Base-by-base conservation (phyloP, 2,329 filamentous ascomycete species). In the Colletotrichum theobromicola region DNA sequence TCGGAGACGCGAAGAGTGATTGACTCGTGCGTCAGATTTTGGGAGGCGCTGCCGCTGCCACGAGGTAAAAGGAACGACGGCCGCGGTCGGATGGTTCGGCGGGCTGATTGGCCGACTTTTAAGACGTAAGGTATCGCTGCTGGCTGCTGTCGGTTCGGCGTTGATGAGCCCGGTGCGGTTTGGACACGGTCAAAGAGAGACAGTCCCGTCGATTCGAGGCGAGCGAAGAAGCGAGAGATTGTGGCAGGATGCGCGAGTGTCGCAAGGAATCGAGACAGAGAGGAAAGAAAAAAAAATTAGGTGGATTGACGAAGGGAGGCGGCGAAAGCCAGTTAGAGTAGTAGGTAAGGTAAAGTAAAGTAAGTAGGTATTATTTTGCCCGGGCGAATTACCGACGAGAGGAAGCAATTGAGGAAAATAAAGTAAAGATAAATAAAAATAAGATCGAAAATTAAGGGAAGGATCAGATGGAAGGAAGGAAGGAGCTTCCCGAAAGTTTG, bases 1-100 rank as follows among this genome's bases (percentile, higher is more conserved):
- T 75, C 63, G 72, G 69, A 75, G 68, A 72, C 62, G 26, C 58
- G 58, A 46, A 53, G 42, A 63, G 32, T n/a, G 62, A 62, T 75
- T 72, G 69, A 75, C 72, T 72, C 63, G 72, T 67, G 72, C 72
- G 72, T 62, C 63, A 46, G 62, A 53, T 30, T 63, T 21, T 67
- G 63, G 68, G 46, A 34, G 57, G 42, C 35, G 68, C 42, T 72
- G 68, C 69, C 35, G 63, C 55, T 72, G 68, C 72, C 72, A 72
- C 72, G 72, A 75, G 72, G 72, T 57, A 75, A 70, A 72, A 75
- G 72, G 46, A 75, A 72, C 46, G 68, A 75, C 46, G 68, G 46
- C 35, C 24, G 57, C 63, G 72, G 42, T 35, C 69, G 57, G 72
- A 55, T 63, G 69, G 60, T 62, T 34, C 34, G 35, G 10, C 16